Percentiles rank a stretch among this genome's conserved stretches.
These are phyloP conservation scores for Penicillium decumbens DNA, from an alignment of 2,329 filamentous ascomycete species.

Conservation along the genomic window DNA sequence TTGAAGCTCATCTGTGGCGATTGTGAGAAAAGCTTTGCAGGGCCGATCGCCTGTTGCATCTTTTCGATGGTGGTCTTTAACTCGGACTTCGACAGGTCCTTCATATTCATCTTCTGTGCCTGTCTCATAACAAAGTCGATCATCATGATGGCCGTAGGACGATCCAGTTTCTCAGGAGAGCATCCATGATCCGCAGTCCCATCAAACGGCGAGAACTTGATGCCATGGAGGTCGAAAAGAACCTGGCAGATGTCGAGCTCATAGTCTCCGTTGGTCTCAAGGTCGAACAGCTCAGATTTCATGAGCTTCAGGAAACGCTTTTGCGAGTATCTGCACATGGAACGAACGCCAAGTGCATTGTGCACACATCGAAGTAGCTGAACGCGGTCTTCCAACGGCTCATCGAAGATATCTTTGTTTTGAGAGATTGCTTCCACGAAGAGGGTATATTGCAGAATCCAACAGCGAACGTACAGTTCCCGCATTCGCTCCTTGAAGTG, in stretches of 20 bases:
- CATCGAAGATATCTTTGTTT: conserved; percentile 59
- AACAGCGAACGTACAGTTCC: conserved; percentile 81
- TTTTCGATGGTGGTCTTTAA: conserved; percentile 87
- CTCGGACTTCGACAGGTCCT: conserved; percentile 86
- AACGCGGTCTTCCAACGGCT: conserved; percentile 66
- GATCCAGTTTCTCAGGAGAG: conserved; percentile 70
- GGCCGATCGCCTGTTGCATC: conserved; percentile 79
- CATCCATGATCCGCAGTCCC: conserved; percentile 76
- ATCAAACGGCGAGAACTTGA: conserved; percentile 68
- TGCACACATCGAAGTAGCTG: conserved; percentile 78
- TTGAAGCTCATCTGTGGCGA: conserved; percentile 82
- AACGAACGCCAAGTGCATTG: conserved; percentile 74
- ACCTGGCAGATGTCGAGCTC: conserved; percentile 84
- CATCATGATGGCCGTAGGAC: conserved; percentile 71
- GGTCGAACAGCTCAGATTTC: conserved; percentile 74
- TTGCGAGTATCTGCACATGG: conserved; percentile 77
- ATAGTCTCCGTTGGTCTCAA: conserved; percentile 72
- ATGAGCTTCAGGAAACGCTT: conserved; percentile 86
- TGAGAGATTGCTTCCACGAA: conserved; percentile 70
- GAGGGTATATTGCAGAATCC: conserved; percentile 80
- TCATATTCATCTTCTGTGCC: conserved; percentile 78
- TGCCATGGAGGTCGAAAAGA: conserved; percentile 74
- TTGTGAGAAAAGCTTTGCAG: conserved; percentile 68
- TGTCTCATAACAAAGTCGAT: conserved; percentile 79
- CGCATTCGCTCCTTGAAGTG: conserved; percentile 65